These are phyloP conservation scores for Brassica hybrid DNA, from an alignment of 441 rosid species.

Conservation along the genomic window DNA sequence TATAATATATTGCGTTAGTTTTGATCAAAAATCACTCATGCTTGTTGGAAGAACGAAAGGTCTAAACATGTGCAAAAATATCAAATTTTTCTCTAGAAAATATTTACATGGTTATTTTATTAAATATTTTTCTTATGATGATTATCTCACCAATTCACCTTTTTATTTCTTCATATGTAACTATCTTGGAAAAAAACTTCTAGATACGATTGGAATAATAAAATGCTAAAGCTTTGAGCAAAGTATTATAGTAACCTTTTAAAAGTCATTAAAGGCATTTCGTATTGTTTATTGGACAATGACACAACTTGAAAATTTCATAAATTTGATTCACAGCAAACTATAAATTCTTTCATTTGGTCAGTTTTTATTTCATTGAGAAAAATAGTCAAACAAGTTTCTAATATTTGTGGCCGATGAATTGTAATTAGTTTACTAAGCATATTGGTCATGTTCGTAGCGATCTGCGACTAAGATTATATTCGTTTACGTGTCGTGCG, in stretches of 20 bases:
- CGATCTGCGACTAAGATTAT: not conserved
- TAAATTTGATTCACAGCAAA: slow-evolving; percentile 5
- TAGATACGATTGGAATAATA: slow-evolving; percentile 23
- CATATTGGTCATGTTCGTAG: not conserved
- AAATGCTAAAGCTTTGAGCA: slow-evolving; percentile 30
- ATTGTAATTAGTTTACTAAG: not conserved
- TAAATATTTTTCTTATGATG: too few species aligned
- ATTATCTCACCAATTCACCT: too few species aligned
- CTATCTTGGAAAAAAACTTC: not conserved
- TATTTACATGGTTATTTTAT: too few species aligned
- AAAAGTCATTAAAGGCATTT: slow-evolving; percentile 4
- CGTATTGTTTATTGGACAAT: not conserved
- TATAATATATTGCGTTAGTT: too few species aligned
- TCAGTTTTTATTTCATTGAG: not conserved
- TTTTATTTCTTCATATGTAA: not conserved
- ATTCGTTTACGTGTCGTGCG: too few species aligned
- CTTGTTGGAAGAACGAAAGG: too few species aligned
- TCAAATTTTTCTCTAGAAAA: too few species aligned
- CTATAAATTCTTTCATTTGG: not conserved
- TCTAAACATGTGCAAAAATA: too few species aligned
- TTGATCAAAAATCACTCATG: too few species aligned
- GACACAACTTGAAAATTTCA: slow-evolving; percentile 4
- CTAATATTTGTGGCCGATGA: not conserved
- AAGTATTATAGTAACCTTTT: slow-evolving; percentile 36
- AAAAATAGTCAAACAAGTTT: not conserved